phyloP scores from a whole-genome alignment of 257 asterid genomes.

The Solanum stenotomum region DNA sequence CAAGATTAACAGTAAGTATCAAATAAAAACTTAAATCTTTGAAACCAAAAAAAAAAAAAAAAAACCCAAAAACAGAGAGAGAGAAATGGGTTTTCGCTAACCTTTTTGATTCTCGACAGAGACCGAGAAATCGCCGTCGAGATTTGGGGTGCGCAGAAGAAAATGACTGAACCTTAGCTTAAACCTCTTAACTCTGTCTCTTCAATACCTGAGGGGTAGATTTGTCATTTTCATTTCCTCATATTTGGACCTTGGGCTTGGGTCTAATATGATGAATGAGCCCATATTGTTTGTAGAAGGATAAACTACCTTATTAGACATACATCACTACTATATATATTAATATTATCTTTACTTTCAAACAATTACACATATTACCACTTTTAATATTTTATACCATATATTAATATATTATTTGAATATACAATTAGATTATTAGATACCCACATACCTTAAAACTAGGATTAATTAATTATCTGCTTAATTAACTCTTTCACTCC shows the following conservation, averaged over 20 bases:
- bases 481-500: no score
- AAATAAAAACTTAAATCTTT: neutral
- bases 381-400: no score
- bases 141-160: neutral
- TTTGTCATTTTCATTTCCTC: neutral
- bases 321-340: no score
- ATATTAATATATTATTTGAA: no score
- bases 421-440: no score
- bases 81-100: neutral
- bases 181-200: neutral
- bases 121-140: neutral
- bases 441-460: no score
- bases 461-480: no score
- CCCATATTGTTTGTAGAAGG: no score
- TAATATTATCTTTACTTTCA: no score
- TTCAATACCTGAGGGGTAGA: neutral
- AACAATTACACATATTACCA: no score
- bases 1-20: neutral
- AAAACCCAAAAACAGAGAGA: neutral
- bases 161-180: neutral
- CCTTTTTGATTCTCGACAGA: neutral
- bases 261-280: neutral
- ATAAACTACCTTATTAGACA: no score
- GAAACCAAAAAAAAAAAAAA: neutral
- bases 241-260: neutral